Percentiles rank a stretch among this genome's conserved stretches.
Evolutionary conservation across 2,329 filamentous ascomycete genomes (phyloP).

Genomic region (Dothideomycetes sp.): DNA sequence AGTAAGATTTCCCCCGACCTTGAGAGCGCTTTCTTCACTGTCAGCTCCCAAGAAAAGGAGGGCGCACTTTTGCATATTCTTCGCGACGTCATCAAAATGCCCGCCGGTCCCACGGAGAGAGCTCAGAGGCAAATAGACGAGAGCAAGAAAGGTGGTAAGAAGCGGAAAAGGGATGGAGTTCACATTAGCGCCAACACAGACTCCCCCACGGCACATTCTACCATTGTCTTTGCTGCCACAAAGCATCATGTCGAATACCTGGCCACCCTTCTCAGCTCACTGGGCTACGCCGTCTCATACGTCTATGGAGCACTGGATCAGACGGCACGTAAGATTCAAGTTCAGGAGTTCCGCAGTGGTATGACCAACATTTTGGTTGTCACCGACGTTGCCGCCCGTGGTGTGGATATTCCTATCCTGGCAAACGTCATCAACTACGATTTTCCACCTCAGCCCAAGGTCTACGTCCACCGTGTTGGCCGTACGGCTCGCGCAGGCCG

Average conservation of each 20-base stretch:
- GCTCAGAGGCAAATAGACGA: slow-evolving; percentile 33
- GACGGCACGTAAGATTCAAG: slow-evolving; percentile 81
- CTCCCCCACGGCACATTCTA: slow-evolving; percentile 79
- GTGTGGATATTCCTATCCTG: slow-evolving; percentile 93
- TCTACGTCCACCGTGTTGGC: slow-evolving; percentile 92
- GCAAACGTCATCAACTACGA: slow-evolving; percentile 99
- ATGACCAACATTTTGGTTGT: slow-evolving; percentile 85
- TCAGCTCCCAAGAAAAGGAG: slow-evolving; percentile 91
- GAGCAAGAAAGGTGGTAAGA: slow-evolving; percentile 45
- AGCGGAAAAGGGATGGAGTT: slow-evolving; percentile 55
- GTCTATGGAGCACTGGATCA: slow-evolving; percentile 94
- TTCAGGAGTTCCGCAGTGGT: slow-evolving; percentile 78
- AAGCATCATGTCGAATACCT: slow-evolving; percentile 98
- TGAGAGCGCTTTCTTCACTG: slow-evolving; percentile 87
- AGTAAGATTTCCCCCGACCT: slow-evolving; percentile 93
- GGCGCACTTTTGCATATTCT: slow-evolving; percentile 81
- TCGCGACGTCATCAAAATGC: slow-evolving; percentile 87
- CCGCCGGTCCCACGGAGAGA: slow-evolving; percentile 51
- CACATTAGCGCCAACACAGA: slow-evolving; percentile 38
- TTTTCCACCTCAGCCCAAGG: slow-evolving; percentile 91
- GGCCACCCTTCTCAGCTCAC: slow-evolving; percentile 62
- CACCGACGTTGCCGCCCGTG: slow-evolving; percentile 87
- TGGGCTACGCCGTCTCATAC: slow-evolving; percentile 84
- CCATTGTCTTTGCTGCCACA: slow-evolving; percentile 87
- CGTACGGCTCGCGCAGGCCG: slow-evolving; percentile 90